Conservation (phyloP, 2,329 filamentous ascomycete genomes). For the Zasmidium citrigriseum region DNA sequence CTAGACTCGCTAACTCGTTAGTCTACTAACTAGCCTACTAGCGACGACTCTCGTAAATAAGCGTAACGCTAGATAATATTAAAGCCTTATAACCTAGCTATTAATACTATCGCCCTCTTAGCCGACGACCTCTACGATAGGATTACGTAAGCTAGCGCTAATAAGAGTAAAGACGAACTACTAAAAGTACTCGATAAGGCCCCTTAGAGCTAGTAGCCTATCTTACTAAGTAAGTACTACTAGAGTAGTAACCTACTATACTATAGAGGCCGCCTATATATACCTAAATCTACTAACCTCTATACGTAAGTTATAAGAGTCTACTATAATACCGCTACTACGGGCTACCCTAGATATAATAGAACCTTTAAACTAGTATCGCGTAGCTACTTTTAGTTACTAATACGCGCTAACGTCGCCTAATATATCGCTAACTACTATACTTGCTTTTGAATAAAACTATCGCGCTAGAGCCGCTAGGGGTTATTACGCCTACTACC, state of each 20-base stretch:
- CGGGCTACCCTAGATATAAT: neutral
- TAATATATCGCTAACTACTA: neutral
- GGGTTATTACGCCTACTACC: neutral
- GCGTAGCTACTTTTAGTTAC: neutral
- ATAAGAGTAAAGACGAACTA: neutral
- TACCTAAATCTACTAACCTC: neutral
- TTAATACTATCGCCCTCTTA: neutral
- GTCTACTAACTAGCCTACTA: neutral
- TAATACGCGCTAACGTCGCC: neutral
- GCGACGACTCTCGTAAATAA: neutral
- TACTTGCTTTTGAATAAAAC: neutral
- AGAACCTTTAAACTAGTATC: neutral
- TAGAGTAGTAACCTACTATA: neutral
- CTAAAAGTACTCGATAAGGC: neutral
- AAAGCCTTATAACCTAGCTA: neutral
- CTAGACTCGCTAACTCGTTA: neutral
- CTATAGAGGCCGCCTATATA: neutral
- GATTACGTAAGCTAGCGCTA: too few species aligned
- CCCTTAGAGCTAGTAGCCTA: neutral
- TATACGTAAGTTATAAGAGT: neutral
- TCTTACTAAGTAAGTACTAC: neutral
- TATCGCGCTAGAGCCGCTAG: neutral
- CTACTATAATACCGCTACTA: neutral
- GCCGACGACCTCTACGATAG: neutral
- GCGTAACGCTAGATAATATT: neutral